These are phyloP conservation scores for Litsea cubeba DNA, from an alignment of 164 flowering plant genomes.

Conservation along the genomic window DNA sequence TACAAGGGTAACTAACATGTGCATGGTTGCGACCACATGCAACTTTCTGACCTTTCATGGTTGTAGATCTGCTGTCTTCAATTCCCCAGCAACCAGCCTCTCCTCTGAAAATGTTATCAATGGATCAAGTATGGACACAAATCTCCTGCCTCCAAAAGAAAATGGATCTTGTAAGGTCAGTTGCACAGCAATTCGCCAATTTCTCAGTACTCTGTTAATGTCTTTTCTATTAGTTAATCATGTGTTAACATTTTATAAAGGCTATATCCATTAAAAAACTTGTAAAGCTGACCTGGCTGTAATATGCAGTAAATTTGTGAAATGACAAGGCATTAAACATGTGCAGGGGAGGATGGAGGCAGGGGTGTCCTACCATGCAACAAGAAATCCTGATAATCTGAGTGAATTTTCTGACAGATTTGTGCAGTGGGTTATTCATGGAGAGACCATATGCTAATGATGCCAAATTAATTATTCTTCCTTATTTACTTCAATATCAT, in stretches of 20 bases:
- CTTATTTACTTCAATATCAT: background rate
- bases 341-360: conserved; percentile 39
- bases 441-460: conserved; percentile 43
- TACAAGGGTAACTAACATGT: background rate
- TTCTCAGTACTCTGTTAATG: too few relatives aligned
- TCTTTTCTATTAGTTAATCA: too few relatives aligned
- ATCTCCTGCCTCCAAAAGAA: conserved; percentile 34
- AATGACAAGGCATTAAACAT: background rate
- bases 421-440: conserved; percentile 56
- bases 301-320: too few relatives aligned
- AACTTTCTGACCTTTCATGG: conserved; percentile 7
- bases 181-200: background rate
- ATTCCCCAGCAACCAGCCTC: conserved; percentile 29
- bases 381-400: conserved; percentile 16
- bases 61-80: conserved; percentile 53
- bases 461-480: conserved; percentile 1
- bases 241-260: too few relatives aligned
- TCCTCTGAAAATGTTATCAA: conserved; percentile 48
- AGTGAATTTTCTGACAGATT: conserved; percentile 47
- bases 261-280: too few relatives aligned
- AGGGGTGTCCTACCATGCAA: conserved; percentile 19
- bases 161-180: conserved; percentile 48
- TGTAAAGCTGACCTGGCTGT: too few relatives aligned
- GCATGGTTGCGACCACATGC: background rate
- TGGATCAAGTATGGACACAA: conserved; percentile 27